A percentile compares a stretch with the other conserved stretches of the same genome.
These are phyloP conservation scores for Lippia alba DNA, from an alignment of 305 asterid genomes.

Conservation along the genomic window DNA sequence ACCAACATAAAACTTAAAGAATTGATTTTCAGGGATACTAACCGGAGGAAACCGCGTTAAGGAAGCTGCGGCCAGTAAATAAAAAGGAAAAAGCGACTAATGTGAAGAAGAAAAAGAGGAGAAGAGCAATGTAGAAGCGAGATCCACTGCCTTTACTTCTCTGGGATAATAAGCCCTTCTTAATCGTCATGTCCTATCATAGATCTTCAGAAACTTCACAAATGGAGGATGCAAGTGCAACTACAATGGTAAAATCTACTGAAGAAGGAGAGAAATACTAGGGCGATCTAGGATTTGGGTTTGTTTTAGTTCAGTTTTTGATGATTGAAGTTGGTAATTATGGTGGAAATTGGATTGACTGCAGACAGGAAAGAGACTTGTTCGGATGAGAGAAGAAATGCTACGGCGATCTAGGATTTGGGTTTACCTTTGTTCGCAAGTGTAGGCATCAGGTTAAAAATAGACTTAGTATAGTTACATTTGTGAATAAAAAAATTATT, in stretches of 20 bases:
- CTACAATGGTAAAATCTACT: conserved; percentile 27
- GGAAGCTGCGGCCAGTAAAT: conserved; percentile 58
- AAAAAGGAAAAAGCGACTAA: conserved; percentile 61
- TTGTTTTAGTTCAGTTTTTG: too few relatives aligned
- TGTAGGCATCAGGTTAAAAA: too few relatives aligned
- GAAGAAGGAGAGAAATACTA: conserved; percentile 23
- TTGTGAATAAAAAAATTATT: too few relatives aligned
- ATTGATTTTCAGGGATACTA: conserved; percentile 27
- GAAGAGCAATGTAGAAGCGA: conserved; percentile 48
- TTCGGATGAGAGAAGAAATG: too few relatives aligned
- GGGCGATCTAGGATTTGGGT: too few relatives aligned
- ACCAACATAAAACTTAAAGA: not conserved
- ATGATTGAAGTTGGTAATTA: conserved; percentile 31
- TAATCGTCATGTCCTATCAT: conserved; percentile 61
- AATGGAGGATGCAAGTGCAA: conserved; percentile 27
- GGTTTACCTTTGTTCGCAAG: too few relatives aligned
- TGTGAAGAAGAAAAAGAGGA: conserved; percentile 52
- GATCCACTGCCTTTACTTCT: conserved; percentile 61
- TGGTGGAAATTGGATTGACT: not conserved
- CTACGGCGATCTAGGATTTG: too few relatives aligned
- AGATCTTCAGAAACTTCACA: conserved; percentile 41
- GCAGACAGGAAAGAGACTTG: too few relatives aligned
- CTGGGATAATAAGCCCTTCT: conserved; percentile 50
- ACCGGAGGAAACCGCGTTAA: conserved; percentile 57
- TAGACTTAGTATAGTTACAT: too few relatives aligned